phyloP scores from a whole-genome alignment of 345 rosid genomes.

The Reutealis trisperma region DNA sequence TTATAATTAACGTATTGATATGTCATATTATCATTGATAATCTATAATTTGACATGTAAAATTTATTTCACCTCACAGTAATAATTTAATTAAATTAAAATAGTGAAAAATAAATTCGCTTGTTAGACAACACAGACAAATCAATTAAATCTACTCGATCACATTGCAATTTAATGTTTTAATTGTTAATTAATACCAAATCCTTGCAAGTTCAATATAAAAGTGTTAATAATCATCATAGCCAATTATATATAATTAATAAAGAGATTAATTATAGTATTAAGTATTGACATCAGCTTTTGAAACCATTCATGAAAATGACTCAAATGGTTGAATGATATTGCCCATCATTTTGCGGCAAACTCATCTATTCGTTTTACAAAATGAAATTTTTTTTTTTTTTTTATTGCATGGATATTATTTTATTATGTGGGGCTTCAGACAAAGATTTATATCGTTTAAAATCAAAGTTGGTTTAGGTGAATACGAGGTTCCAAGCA shows the following conservation, averaged over 20 bases:
- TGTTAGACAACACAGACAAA: background rate
- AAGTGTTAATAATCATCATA: background rate
- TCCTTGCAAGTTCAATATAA: background rate
- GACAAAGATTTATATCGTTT: background rate
- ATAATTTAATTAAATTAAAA: too few relatives aligned
- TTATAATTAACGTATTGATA: too few relatives aligned
- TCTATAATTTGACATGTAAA: too few relatives aligned
- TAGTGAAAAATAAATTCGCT: too few relatives aligned
- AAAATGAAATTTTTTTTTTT: too few relatives aligned
- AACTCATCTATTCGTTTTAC: too few relatives aligned
- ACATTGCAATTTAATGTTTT: background rate
- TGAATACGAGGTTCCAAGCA: background rate
- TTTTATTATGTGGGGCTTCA: background rate
- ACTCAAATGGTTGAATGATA: background rate
- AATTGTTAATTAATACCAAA: background rate
- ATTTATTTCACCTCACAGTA: too few relatives aligned
- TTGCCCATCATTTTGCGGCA: background rate
- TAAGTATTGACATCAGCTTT: background rate
- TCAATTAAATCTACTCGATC: too few relatives aligned
- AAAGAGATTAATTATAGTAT: too few relatives aligned
- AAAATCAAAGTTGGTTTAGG: background rate
- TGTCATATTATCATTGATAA: too few relatives aligned
- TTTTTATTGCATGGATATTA: background rate
- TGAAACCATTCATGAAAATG: conserved; percentile 1
- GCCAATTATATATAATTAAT: background rate